Base-by-base conservation (phyloP, 2,329 filamentous ascomycete species). In the Neocucurbitaria cava region DNA sequence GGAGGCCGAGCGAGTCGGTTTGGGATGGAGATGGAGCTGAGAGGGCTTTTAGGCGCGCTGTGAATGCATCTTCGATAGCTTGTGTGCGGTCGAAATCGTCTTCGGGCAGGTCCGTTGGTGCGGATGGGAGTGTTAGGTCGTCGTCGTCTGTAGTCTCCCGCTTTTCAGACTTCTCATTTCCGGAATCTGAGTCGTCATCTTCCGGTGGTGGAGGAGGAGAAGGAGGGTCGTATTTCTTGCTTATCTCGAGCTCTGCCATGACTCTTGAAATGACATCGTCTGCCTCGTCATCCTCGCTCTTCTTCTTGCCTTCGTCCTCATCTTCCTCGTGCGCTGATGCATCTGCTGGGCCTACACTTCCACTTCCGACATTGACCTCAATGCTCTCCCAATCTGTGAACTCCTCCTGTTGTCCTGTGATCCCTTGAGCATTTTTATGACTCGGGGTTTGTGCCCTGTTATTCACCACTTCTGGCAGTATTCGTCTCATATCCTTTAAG, bases 201-300 rank as follows among this genome's bases (percentile, higher is more conserved):
- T 62, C 62, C 35, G 65, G 49, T 15, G 62, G 52, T 39, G 65
- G 49, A 11, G 62, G 52, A 15, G 66, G 62, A 18, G 66, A 65
- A 10, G 63, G 61, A 15, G 67, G 52, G 42, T 68, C 63, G 50
- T 79, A 75, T 58, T 78, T 79, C 49, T 64, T 71, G 44, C 78
- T 76, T 11, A 81, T 59, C 5, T 79, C 78, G 5, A 82, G 61
- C 57, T 80, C 79, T 6, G 79, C 79, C 48, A 82, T 76, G 7
- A 81, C 72, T 41, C 72, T 69, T 35, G 78, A 73, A 33, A 82
- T 78, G 18, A 81, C 75, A 18, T 81, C 79, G 33, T 81, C 76
- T 10, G 79, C 78, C 45, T 79, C 78, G 33, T 74, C 62, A 5
- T 74, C 70, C 39, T 77, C 71, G 1, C 58, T 73, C 55, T 47